Percentiles rank a stretch among this genome's conserved stretches.
Conservation (phyloP, 805 yeast genomes). For the Candida quercuum region DNA sequence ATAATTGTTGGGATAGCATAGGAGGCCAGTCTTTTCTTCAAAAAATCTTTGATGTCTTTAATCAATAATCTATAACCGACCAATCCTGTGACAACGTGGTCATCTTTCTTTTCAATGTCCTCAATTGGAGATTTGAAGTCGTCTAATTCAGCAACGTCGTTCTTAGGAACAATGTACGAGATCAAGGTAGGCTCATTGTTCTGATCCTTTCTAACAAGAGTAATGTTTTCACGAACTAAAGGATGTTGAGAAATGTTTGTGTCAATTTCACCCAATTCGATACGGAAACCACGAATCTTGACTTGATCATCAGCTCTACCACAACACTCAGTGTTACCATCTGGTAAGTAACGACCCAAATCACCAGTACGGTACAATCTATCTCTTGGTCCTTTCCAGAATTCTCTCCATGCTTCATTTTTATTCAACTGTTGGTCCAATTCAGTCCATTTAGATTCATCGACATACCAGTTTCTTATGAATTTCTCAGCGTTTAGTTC, state of each 20-base stretch:
- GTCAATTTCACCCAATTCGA: constrained; percentile 96
- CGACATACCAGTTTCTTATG: constrained; percentile 85
- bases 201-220: constrained; percentile 86
- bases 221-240: constrained; percentile 84
- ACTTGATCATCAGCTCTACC: constrained; percentile 99
- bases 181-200: constrained; percentile 89
- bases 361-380: constrained; percentile 96
- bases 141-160: constrained; percentile 41
- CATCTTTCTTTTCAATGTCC: constrained; percentile 38
- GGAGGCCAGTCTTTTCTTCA: constrained; percentile 84
- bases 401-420: constrained; percentile 59
- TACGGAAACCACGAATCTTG: constrained; percentile 96
- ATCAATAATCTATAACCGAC: constrained; percentile 71
- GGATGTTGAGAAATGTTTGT: constrained; percentile 95
- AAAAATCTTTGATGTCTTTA: constrained; percentile 72
- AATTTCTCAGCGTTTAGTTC: constrained; percentile 86
- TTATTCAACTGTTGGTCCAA: constrained; percentile 42
- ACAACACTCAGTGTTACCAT: constrained; percentile 96
- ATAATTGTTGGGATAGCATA: constrained; percentile 92
- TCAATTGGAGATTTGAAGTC: constrained; percentile 38
- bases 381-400: constrained; percentile 94
- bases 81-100: constrained; percentile 73
- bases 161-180: constrained; percentile 86
- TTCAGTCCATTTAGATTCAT: constrained; percentile 55
- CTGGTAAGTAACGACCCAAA: constrained; percentile 92